Percentiles rank a stretch among this genome's conserved stretches.
These are phyloP conservation scores for Rhododendron ferrugineum DNA, from an alignment of 148 eudicot species.

Conservation along the genomic window DNA sequence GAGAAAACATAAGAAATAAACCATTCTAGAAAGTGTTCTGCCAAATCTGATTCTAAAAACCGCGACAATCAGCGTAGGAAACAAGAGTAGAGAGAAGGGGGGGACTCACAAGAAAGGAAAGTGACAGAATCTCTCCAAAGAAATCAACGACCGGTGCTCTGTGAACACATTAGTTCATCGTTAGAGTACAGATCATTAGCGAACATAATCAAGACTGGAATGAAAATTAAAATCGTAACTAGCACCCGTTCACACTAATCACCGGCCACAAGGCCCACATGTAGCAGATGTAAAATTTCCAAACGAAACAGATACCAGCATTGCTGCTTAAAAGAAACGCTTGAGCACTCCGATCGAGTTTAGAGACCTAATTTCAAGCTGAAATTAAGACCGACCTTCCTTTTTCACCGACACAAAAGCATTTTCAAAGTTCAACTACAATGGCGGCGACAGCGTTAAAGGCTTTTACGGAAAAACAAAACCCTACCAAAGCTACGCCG, in stretches of 20 bases:
- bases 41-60: background rate
- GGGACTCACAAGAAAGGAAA: background rate
- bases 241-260: background rate
- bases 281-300: background rate
- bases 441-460: constrained; percentile 7
- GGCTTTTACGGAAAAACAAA: no score
- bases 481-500: background rate
- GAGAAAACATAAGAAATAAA: background rate
- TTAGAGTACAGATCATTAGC: background rate
- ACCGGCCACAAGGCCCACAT: no score
- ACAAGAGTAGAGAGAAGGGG: background rate
- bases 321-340: background rate
- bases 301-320: background rate
- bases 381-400: background rate
- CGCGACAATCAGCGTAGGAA: background rate
- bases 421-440: background rate
- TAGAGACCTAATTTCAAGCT: background rate
- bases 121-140: background rate
- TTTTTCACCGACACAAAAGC: background rate
- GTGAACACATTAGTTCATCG: background rate
- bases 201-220: no score
- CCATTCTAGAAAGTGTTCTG: background rate
- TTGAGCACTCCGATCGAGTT: background rate
- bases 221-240: background rate
- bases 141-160: background rate